phyloP scores from a whole-genome alignment of 1,284 basidiomycete genomes.

The Phellinidium pouzarii region DNA sequence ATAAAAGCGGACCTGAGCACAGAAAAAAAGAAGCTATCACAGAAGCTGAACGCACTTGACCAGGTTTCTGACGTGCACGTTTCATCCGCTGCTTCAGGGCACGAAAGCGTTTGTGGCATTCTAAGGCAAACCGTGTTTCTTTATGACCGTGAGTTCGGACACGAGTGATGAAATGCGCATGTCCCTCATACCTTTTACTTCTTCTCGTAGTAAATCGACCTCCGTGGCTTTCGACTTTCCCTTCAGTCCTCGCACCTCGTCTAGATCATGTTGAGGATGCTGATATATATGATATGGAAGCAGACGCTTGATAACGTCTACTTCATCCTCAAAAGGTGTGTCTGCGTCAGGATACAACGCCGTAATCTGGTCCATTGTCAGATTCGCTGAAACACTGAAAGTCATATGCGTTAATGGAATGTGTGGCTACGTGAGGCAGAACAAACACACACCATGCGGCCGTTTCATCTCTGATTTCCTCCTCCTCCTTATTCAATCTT shows the following conservation, averaged over 20 bases:
- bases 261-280: conserved; percentile 59
- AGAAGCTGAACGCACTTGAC: conserved; percentile 39
- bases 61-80: conserved; percentile 43
- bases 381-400: conserved; percentile 45
- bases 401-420: neutral
- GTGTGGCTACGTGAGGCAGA: neutral
- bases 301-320: conserved; percentile 57
- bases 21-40: neutral
- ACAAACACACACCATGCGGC: conserved; percentile 11
- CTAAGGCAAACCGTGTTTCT: conserved; percentile 63
- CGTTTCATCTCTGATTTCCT: conserved; percentile 10
- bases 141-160: conserved; percentile 20
- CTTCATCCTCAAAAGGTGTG: conserved; percentile 52
- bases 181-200: conserved; percentile 45
- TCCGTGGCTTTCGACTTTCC: conserved; percentile 51
- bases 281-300: conserved; percentile 74
- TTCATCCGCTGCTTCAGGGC: conserved; percentile 52
- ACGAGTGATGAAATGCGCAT: conserved; percentile 9
- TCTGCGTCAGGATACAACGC: conserved; percentile 60
- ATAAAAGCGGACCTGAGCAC: no score
- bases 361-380: conserved; percentile 54
- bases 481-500: conserved; percentile 15
- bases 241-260: conserved; percentile 35
- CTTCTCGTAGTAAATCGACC: conserved; percentile 30
- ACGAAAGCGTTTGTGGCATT: conserved; percentile 52